A percentile compares a stretch with the other conserved stretches of the same genome.
Conservation (phyloP, 2,329 filamentous ascomycete genomes). For the Hypocreales sp. region DNA sequence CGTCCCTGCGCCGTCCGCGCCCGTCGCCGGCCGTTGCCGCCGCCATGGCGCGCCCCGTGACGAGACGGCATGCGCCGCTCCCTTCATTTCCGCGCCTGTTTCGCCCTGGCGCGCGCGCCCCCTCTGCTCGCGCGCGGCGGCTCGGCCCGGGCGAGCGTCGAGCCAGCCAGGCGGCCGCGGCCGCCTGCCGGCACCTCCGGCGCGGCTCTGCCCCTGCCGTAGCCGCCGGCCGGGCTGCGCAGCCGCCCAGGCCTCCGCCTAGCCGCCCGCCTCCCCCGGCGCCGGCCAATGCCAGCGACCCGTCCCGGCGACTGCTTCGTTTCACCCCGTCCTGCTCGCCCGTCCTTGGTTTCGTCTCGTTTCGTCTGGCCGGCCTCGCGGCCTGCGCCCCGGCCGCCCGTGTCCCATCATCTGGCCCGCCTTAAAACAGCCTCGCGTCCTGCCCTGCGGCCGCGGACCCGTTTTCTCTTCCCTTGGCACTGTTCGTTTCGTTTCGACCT, state of each 20-base stretch:
- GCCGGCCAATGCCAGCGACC: conserved; percentile 35
- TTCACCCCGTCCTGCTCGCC: conserved; percentile 26
- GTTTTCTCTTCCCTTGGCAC: conserved; percentile 8
- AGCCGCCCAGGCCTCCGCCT: conserved; percentile 1
- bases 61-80: no score
- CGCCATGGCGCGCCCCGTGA: no score
- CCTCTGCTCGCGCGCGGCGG: no score
- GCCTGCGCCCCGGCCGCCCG: not conserved
- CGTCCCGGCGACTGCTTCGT: conserved; percentile 27
- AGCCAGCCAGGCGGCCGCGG: no score
- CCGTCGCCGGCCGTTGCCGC: no score
- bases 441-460: conserved; percentile 9
- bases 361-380: no score
- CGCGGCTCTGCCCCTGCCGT: no score
- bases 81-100: not conserved
- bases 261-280: conserved; percentile 9
- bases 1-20: no score
- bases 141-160: no score
- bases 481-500: conserved; percentile 3
- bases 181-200: no score
- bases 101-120: not conserved
- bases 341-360: conserved; percentile 14
- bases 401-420: conserved; percentile 3
- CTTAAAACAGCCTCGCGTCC: conserved; percentile 7
- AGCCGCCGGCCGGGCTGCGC: no score